Percentiles rank a stretch among this genome's conserved stretches.
Evolutionary conservation across 257 asterid species (phyloP).

Genomic region (Forsythia suspensa): DNA sequence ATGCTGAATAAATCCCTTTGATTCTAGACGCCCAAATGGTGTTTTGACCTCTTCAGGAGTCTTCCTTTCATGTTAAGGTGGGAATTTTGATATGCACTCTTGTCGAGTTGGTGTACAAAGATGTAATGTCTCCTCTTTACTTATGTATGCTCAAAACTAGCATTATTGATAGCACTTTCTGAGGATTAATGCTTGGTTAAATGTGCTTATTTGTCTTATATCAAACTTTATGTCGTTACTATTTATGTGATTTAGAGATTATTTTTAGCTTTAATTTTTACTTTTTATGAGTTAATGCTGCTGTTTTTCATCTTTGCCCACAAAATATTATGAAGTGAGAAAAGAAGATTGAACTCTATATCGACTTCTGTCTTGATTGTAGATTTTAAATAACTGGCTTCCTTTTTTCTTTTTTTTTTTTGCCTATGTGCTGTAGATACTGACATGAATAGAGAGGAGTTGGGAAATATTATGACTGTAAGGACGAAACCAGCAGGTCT

Average conservation of each 20-base stretch:
- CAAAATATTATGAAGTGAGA: background rate
- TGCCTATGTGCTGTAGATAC: constrained; percentile 38
- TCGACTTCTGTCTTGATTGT: background rate
- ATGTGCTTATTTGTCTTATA: background rate
- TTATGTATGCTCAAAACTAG: background rate
- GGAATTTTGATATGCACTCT: background rate
- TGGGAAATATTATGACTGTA: constrained; percentile 58
- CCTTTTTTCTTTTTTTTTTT: background rate
- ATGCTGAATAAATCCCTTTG: background rate
- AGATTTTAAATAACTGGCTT: background rate
- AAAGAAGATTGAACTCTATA: background rate
- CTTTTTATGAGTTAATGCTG: background rate
- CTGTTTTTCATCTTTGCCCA: background rate
- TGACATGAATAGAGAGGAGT: constrained; percentile 74
- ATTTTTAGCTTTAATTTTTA: background rate
- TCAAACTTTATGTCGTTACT: background rate
- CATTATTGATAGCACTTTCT: background rate
- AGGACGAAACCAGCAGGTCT: constrained; percentile 59
- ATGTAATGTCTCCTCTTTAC: constrained; percentile 1
- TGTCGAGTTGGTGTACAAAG: constrained; percentile 11
- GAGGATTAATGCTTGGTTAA: background rate
- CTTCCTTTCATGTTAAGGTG: constrained; percentile 13
- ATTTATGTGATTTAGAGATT: background rate
- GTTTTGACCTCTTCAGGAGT: background rate
- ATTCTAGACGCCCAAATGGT: background rate